Evolutionary conservation across 2,329 filamentous ascomycete species (phyloP), one percentile per base, ranked within the genome.

Genomic region (Hypoxylon rubiginosum): DNA sequence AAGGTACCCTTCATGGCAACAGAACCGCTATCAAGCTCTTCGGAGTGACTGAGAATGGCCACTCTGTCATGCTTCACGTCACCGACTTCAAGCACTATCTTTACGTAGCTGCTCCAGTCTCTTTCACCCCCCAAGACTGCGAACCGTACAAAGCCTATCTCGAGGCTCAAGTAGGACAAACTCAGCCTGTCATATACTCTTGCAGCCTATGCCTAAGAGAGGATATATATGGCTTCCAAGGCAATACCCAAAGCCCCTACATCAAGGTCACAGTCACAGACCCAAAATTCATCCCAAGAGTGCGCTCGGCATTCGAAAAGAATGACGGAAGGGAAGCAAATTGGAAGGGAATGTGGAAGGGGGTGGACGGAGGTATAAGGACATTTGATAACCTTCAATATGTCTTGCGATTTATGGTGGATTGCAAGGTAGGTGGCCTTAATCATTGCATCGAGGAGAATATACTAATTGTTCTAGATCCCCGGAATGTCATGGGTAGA

Each of bases 401-500:
- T 76, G 89, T 98, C 26, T 81, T 98, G 70, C 88, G 96, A 55
- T 98, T 99, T 81, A 99, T 99, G 96, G 95, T 99, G 53, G 96
- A 99, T 79, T 97, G 92, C 71, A 91, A 94, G 79, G 90, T 92
- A 82, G 72, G 81, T 56, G 3, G 48, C 7, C 5, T 39, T 11
- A 15, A 7, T 15, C 8, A 32, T 30, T 8, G 28, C 6, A 5
- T 11, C 19, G 17, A 19, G n/a, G n/a, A 48, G 32, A 36, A 30
- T 45, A 49, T 62, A 62, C 69, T 76, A 50, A 75, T 52, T 60
- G 26, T 7, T 30, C 28, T 62, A 93, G 87, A 91, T 99, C 48
- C 87, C 92, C 61, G 96, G 96, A 69, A 99, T 99, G 96, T 95
- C 94, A 1, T 99, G 96, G 96, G 93, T 98, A 0, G 93, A 97